phyloP scores from a whole-genome alignment of 768 basidiomycete genomes.

The Russula virescens region DNA sequence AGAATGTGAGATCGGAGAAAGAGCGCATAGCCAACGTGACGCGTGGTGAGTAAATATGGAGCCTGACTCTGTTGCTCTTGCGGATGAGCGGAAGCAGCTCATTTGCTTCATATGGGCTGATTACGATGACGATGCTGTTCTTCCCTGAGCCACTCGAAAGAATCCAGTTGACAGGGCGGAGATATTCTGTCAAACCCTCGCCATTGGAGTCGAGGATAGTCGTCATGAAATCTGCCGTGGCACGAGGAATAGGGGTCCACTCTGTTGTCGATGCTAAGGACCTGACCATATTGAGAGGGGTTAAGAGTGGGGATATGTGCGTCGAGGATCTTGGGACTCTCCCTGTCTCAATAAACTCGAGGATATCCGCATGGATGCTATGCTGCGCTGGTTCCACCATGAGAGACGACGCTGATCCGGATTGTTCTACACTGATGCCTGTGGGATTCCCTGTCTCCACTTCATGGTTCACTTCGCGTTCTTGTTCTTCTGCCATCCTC shows the following conservation, averaged over 20 bases:
- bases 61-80: not conserved
- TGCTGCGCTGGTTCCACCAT: not conserved
- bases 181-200: not conserved
- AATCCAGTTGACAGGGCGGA: conserved; percentile 15
- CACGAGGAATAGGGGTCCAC: not conserved
- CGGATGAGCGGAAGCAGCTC: conserved; percentile 9
- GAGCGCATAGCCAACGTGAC: conserved; percentile 7
- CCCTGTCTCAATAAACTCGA: not conserved
- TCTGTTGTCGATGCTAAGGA: not conserved
- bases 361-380: not conserved
- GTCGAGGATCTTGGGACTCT: not conserved
- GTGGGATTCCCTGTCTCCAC: not conserved
- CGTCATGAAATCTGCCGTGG: not conserved
- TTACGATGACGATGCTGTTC: not conserved
- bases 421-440: not conserved
- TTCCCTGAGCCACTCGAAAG: conserved; percentile 1
- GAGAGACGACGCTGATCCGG: not conserved
- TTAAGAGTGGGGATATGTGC: not conserved
- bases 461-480: conserved; percentile 7
- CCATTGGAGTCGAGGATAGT: not conserved
- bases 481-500: conserved; percentile 11
- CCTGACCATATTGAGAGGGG: not conserved
- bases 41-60: conserved; percentile 14
- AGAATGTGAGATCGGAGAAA: conserved; percentile 14
- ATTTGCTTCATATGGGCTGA: conserved; percentile 12